Evolutionary conservation across 352 stramenopile species (phyloP).

Genomic region (Globisporangium paddicum): DNA sequence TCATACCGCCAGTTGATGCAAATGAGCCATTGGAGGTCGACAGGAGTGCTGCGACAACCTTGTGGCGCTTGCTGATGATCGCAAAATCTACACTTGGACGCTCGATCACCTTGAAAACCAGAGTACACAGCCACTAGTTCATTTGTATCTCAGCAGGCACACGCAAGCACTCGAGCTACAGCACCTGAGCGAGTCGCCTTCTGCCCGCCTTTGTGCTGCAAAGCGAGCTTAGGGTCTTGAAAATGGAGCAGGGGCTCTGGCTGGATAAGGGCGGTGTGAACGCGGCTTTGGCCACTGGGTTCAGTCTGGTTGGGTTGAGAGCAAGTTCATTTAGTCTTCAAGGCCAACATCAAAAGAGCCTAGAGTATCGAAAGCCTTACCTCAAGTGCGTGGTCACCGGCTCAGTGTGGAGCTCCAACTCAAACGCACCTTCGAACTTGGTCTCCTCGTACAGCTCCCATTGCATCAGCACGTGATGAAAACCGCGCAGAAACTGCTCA

Average conservation of each 20-base stretch:
- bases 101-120: slow-evolving; percentile 21
- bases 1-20: not conserved
- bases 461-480: not conserved
- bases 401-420: slow-evolving; percentile 1
- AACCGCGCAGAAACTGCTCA: not conserved
- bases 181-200: slow-evolving; percentile 2
- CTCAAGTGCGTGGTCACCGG: not conserved
- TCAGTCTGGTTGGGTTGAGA: not conserved
- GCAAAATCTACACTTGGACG: slow-evolving; percentile 14
- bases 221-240: not conserved
- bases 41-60: slow-evolving; percentile 18
- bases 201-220: slow-evolving; percentile 4
- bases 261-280: not conserved
- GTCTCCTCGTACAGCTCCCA: slow-evolving; percentile 6
- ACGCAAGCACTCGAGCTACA: not conserved
- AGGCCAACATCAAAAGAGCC: too few relatives aligned
- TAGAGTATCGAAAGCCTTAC: not conserved
- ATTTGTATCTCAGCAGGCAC: not conserved
- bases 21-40: not conserved
- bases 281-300: slow-evolving; percentile 1
- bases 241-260: not conserved
- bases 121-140: not conserved
- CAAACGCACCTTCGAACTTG: slow-evolving; percentile 6
- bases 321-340: not conserved
- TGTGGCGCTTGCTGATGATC: slow-evolving; percentile 13